Evolutionary conservation across 441 rosid genomes (phyloP), one percentile per base, ranked within the genome.

Genomic region (Adansonia madagascariensis): DNA sequence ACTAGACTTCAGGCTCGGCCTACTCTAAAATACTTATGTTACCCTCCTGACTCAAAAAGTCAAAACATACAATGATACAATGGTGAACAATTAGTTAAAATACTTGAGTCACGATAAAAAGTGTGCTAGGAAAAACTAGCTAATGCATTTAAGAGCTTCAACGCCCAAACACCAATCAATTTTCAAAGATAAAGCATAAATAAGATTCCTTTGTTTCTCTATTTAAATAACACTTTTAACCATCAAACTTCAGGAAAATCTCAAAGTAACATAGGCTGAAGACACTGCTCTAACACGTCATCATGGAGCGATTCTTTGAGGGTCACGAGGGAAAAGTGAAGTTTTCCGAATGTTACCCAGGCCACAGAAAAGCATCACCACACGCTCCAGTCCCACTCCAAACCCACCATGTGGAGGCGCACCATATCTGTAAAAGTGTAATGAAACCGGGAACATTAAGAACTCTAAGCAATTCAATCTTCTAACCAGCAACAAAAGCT

Each of bases 381-480:
- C 97, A 6, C 95, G 91, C 83, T 95, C 96, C 79, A 94, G 72
- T 20, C 98, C 98, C 12, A 89, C 93, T 49, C 98, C 94, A 17
- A 95, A 93, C 7, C 99, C 98, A 18, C 94, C 99, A 20, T 93
- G 98, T 0, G 91, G 96, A 43, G 99, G 93, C 4, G 89, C 92
- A 39, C 97, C 98, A 57, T 87, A 91, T 79, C 97, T 94, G 84
- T 52, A 11, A 35, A 12, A 75, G 41, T 11, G 18, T 6, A 50
- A 75, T 65, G 12, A 20, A 35, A 41, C 20, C 1, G 17, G 22
- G 20, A 9, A 4, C 55, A 46, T 9, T 46, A 68, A 27, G 5
- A 69, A 12, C n/a, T 18, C 10, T 47, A 18, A 5, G 31, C 39
- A 47, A 9, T 43, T 43, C 39, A 20, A 47, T 68, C 8, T 17